phyloP scores from a whole-genome alignment of 371 early-diverging fungal genomes.

The Mortierella sp. region DNA sequence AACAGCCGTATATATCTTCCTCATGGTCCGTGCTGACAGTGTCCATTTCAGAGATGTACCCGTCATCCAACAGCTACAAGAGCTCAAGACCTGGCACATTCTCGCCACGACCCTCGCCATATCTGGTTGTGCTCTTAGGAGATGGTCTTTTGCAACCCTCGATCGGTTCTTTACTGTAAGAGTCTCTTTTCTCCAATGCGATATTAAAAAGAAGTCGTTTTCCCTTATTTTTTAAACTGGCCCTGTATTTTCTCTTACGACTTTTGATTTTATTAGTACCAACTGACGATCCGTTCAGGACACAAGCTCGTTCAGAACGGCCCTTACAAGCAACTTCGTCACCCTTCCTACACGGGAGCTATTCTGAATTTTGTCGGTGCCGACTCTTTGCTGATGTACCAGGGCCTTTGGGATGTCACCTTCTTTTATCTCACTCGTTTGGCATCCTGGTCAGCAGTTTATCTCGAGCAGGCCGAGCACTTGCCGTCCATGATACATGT shows the following conservation, averaged over 20 bases:
- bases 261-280: constrained; percentile 1
- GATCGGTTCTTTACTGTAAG: constrained; percentile 29
- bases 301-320: constrained; percentile 19
- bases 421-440: not conserved
- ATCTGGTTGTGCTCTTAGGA: not conserved
- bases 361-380: not conserved
- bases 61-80: constrained; percentile 5
- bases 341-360: constrained; percentile 20
- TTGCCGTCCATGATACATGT: too few relatives aligned
- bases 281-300: constrained; percentile 10
- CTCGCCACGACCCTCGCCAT: not conserved
- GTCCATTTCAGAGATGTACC: not conserved
- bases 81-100: constrained; percentile 15
- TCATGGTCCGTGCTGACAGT: not conserved
- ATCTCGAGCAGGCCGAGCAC: too few relatives aligned
- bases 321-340: constrained; percentile 24
- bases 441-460: not conserved
- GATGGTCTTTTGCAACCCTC: constrained; percentile 18
- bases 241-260: not conserved
- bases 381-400: not conserved
- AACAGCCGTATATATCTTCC: not conserved
- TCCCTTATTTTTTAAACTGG: not conserved
- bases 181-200: not conserved
- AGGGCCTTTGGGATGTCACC: constrained; percentile 6
- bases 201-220: not conserved